These are phyloP conservation scores for Lentinula aciculospora DNA, from an alignment of 768 basidiomycete species.

Conservation along the genomic window DNA sequence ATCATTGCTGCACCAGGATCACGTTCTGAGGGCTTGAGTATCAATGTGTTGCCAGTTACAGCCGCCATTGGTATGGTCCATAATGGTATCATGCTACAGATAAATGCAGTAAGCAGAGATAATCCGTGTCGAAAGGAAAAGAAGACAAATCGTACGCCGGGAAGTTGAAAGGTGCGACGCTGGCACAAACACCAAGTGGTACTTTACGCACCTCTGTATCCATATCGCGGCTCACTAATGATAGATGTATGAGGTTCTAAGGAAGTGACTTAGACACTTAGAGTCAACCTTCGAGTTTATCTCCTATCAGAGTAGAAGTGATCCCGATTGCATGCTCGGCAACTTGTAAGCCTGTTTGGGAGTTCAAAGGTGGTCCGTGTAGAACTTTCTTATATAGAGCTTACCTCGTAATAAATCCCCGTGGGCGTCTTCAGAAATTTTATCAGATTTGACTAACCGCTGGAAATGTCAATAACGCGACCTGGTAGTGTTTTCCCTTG, in stretches of 20 bases:
- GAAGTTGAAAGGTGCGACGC: slow-evolving; percentile 86
- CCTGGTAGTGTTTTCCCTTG: slow-evolving; percentile 93
- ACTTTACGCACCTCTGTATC: slow-evolving; percentile 83
- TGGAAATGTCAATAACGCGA: slow-evolving; percentile 18
- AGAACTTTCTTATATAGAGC: background rate
- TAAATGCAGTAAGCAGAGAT: background rate
- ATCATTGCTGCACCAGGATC: slow-evolving; percentile 98
- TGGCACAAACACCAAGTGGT: slow-evolving; percentile 75
- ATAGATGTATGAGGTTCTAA: background rate
- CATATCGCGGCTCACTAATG: slow-evolving; percentile 88
- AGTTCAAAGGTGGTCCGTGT: background rate
- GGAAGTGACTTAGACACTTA: background rate
- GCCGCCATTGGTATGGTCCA: slow-evolving; percentile 93
- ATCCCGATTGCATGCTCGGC: slow-evolving; percentile 77
- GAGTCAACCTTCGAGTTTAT: slow-evolving; percentile 81
- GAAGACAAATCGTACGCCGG: slow-evolving; percentile 55
- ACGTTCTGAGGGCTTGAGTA: slow-evolving; percentile 94
- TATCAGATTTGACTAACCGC: background rate
- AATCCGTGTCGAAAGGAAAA: background rate
- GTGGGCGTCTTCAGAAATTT: slow-evolving; percentile 64
- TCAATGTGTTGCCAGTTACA: slow-evolving; percentile 88
- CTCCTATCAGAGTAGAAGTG: slow-evolving; percentile 81
- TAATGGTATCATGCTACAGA: slow-evolving; percentile 85
- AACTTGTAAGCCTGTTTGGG: slow-evolving; percentile 59
- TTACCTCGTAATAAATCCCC: slow-evolving; percentile 82